Conservation (phyloP, 2,329 filamentous ascomycete species). For the Juglanconis sp. region DNA sequence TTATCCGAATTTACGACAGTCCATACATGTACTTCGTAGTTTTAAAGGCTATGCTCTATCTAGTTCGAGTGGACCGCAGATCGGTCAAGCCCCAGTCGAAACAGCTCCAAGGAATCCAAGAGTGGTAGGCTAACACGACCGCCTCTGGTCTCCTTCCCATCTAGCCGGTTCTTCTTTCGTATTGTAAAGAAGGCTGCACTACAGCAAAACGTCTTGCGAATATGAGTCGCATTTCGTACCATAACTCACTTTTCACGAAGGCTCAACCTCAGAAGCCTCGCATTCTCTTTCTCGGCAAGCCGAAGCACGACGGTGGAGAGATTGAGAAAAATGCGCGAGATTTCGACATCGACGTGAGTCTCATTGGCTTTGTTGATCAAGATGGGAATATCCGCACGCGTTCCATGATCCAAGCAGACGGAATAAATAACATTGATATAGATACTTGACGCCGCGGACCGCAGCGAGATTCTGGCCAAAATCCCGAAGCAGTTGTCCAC, state of each 20-base stretch:
- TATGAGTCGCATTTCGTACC: not conserved
- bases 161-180: too few species aligned
- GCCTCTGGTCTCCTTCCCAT: too few species aligned
- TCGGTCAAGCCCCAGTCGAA: too few species aligned
- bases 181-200: not conserved
- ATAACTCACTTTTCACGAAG: not conserved
- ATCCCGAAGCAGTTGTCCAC: not conserved
- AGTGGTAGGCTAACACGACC: too few species aligned
- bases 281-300: constrained; percentile 4
- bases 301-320: constrained; percentile 6
- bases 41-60: too few species aligned
- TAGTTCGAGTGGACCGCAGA: too few species aligned
- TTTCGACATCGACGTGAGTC: constrained; percentile 7
- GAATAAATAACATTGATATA: not conserved
- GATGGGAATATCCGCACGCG: too few species aligned
- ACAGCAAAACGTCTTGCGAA: not conserved
- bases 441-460: constrained; percentile 3
- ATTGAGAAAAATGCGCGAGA: not conserved
- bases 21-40: too few species aligned
- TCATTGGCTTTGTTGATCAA: too few species aligned
- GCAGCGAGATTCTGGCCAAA: not conserved
- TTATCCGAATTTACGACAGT: too few species aligned
- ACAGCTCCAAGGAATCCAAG: too few species aligned
- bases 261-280: not conserved
- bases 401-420: not conserved